Conservation (phyloP, 1,284 basidiomycete genomes). For the Cryptococcus maquisensis region DNA sequence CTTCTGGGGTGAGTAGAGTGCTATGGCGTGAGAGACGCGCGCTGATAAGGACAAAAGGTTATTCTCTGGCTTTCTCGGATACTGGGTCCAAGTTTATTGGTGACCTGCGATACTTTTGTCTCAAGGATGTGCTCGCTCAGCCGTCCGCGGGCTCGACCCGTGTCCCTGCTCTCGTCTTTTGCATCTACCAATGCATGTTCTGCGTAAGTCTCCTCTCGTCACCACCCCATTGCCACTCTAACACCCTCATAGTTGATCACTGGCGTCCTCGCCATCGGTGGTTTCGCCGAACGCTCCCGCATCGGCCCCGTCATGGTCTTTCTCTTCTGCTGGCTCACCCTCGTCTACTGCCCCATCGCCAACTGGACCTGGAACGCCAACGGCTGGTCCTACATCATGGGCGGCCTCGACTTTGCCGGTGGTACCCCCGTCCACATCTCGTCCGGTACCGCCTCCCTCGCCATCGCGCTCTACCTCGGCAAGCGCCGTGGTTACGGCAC, state of each 20-base stretch:
- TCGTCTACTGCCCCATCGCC: slow-evolving; percentile 90
- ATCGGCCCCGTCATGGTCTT: slow-evolving; percentile 85
- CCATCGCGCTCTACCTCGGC: slow-evolving; percentile 88
- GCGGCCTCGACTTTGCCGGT: slow-evolving; percentile 90
- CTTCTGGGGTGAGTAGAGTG: slow-evolving; percentile 42
- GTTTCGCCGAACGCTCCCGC: slow-evolving; percentile 83
- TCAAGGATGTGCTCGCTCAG: slow-evolving; percentile 71
- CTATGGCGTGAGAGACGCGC: background rate
- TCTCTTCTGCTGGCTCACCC: slow-evolving; percentile 84
- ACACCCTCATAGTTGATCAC: slow-evolving; percentile 50
- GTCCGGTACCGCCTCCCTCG: slow-evolving; percentile 84
- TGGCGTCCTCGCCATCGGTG: slow-evolving; percentile 72
- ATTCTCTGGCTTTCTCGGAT: slow-evolving; percentile 52
- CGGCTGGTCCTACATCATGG: slow-evolving; percentile 76
- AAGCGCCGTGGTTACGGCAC: slow-evolving; percentile 87
- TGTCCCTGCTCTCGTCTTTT: slow-evolving; percentile 80
- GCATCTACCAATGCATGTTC: slow-evolving; percentile 59
- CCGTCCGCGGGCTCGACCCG: slow-evolving; percentile 65
- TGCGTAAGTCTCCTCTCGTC: slow-evolving; percentile 35
- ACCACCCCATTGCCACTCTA: background rate
- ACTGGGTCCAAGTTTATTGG: slow-evolving; percentile 52
- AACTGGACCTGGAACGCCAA: slow-evolving; percentile 92
- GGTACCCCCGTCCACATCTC: slow-evolving; percentile 91
- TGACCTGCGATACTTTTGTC: slow-evolving; percentile 66
- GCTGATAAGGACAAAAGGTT: slow-evolving; percentile 20